These are phyloP conservation scores for Xylaria sp. DNA, from an alignment of 2,329 filamentous ascomycete species.

Conservation along the genomic window DNA sequence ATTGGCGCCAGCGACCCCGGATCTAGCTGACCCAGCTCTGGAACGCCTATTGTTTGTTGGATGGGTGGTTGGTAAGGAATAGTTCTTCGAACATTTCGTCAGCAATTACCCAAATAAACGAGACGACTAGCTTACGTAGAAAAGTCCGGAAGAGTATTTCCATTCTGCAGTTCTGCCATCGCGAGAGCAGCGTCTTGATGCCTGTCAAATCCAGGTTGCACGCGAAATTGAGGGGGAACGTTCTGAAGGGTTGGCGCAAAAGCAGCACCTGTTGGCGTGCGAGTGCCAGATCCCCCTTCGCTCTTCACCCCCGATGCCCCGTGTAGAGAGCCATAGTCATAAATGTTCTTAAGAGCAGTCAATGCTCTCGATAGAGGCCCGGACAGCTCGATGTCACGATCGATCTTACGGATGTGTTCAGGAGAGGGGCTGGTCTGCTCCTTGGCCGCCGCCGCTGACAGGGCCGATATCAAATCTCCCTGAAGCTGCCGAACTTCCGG, in stretches of 20 bases:
- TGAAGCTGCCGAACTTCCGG: conserved; percentile 66
- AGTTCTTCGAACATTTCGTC: conserved; percentile 15
- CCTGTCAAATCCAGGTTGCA: conserved; percentile 46
- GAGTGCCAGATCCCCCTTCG: conserved; percentile 50
- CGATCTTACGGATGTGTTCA: conserved; percentile 55
- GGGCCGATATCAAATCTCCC: conserved; percentile 64
- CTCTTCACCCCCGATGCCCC: conserved; percentile 51
- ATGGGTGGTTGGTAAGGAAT: conserved; percentile 38
- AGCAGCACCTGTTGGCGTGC: conserved; percentile 50
- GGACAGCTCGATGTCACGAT: conserved; percentile 64
- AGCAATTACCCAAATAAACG: background rate
- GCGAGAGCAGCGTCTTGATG: conserved; percentile 65
- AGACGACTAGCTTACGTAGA: conserved; percentile 37
- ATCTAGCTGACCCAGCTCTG: conserved; percentile 54
- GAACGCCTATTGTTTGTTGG: conserved; percentile 39
- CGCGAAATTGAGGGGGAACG: conserved; percentile 30
- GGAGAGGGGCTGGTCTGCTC: conserved; percentile 57
- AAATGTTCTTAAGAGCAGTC: conserved; percentile 65
- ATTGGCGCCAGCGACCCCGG: conserved; percentile 65
- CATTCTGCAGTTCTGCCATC: conserved; percentile 68
- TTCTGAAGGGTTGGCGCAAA: conserved; percentile 40
- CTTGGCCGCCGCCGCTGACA: conserved; percentile 66
- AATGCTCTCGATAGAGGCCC: conserved; percentile 64
- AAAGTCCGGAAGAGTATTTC: conserved; percentile 51
- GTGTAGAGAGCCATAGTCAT: conserved; percentile 64